Evolutionary conservation across 805 yeast species (phyloP), one percentile per base, ranked within the genome.

Genomic region (Lipomyces sp.): DNA sequence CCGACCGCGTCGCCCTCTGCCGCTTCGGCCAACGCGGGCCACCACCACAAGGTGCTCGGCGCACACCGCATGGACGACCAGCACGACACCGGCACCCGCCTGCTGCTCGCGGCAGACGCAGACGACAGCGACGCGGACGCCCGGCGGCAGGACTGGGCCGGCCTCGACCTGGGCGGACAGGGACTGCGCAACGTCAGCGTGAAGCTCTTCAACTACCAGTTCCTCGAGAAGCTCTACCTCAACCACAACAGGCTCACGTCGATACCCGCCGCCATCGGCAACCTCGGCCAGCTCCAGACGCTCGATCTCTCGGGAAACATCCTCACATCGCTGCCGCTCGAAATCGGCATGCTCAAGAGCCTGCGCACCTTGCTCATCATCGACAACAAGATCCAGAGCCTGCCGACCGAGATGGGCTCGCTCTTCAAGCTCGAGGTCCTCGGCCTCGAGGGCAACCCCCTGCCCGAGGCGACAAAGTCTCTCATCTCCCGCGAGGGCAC

Each of bases 391-490:
- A 73, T 93, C 58, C 73, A 75, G 46, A 77, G 79, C 1, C 71
- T 93, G 56, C 98, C 99, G 1, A 75, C 71, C 68, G 93, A 85
- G 65, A 82, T 93, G 67, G 96, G 98, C 24, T 83, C 81, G 61
- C 72, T 95, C 52, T 84, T 81, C 66, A 91, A 87, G 61, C 75
- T 93, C 58, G 84, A 86, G 59, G 84, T 91, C 65, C 70, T 93
- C 44, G 99, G 98, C 32, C 75, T 91, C 39, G 97, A 91, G 68
- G 98, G 98, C 1, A 93, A 93, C 66, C 86, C 95, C 2, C 73
- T 93, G 63, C 84, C 84, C 61, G 73, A 76, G 49, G 79, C 76
- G 21, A 68, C 80, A 53, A 80, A 87, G 38, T 78, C 82, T 57
- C 77, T 85, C 28, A 64, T 93, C 44, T 81, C 95, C 0, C 84